Base-by-base conservation (phyloP, 371 early-diverging fungal species). In the Conidiobolus incongruus region DNA sequence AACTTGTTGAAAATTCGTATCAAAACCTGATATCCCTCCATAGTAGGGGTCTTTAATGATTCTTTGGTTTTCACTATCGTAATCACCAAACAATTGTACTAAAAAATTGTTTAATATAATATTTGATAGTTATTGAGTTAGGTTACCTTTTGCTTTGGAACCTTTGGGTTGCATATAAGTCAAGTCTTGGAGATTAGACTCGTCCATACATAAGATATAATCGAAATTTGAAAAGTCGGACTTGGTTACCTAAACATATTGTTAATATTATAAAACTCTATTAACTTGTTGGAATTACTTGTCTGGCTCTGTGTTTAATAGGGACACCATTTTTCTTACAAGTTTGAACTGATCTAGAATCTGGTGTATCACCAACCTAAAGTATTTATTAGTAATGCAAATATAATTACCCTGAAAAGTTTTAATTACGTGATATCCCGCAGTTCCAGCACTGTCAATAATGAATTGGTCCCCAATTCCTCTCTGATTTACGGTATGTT, bases 401-500 rank as follows among this genome's bases (percentile, higher is more conserved):
- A 16, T 15, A 28, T 6, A 12, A 12, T 11, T 16, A 49, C n/a
- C 23, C 8, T 30, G 12, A 37, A 37, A 28, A 45, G 20, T 30
- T 15, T 30, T 34, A 46, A 61, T 42, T 65, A 72, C 75, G 51
- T 85, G 90, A 53, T 77, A 85, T 2, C 64, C 68, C 6, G 80
- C 71, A 15, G 91, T 91, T 8, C 92, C 95, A 5, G 83, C 82
- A 44, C 80, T 79, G 56, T 94, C 92, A 37, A 91, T 75, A n/a
- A 47, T 47, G 51, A 92, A 82, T 1, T 51, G 53, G 4, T 62
- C 57, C 5, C 46, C 40, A 11, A 89, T 56, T 8, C 68, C 60
- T 29, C 59, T 52, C 48, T 72, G 41, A 35, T 67, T 63, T 13
- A 90, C 75, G 12, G 62, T 61, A 40, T 82, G 69, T 1, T 63